These are phyloP conservation scores for Skeletonema menzelii DNA, from an alignment of 108 stramenopile genomes.

Conservation along the genomic window DNA sequence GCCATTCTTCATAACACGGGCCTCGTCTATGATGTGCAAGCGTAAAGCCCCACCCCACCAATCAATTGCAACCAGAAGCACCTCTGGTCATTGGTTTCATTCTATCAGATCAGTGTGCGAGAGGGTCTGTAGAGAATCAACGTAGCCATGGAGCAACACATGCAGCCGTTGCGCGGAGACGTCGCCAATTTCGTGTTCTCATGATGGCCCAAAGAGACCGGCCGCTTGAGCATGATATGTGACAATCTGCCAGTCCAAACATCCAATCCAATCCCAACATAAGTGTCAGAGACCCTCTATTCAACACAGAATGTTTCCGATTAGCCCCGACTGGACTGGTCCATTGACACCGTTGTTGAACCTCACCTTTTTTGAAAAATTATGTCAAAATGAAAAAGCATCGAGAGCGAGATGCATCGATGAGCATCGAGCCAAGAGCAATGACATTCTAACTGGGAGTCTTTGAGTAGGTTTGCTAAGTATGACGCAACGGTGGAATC, in stretches of 20 bases:
- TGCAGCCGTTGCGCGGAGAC: background rate
- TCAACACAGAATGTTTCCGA: background rate
- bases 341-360: background rate
- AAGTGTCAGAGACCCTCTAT: background rate
- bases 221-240: background rate
- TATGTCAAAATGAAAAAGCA: background rate
- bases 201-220: background rate
- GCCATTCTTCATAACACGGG: background rate
- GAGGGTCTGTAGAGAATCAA: background rate
- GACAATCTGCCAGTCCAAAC: background rate
- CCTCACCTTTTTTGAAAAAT: background rate
- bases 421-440: background rate
- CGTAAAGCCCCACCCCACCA: background rate
- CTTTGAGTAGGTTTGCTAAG: background rate
- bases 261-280: background rate
- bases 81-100: background rate
- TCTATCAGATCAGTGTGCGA: background rate
- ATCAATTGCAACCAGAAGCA: background rate
- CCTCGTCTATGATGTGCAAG: background rate
- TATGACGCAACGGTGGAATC: background rate
- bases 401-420: conserved; percentile 1
- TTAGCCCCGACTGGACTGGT: background rate
- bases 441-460: background rate
- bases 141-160: background rate
- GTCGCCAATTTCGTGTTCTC: background rate